Base-by-base conservation (phyloP, 768 basidiomycete genomes). In the Tylopilus balloui region DNA sequence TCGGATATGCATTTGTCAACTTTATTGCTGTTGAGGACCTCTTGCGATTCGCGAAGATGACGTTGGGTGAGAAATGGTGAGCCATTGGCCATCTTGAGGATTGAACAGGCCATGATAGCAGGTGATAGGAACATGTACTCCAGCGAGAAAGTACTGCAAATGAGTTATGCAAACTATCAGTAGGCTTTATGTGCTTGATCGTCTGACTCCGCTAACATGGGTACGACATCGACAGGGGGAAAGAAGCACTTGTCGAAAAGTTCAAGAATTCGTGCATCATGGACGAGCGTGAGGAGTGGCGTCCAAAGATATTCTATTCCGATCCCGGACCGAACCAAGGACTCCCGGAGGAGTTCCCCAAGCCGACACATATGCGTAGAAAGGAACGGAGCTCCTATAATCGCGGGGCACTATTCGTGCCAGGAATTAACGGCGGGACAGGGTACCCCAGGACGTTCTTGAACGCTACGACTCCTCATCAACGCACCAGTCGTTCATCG, bases 131-230 rank as follows among this genome's bases (percentile, higher is more conserved):
- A 94, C 62, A 83, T 90, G 83, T 92, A 89, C 63, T 87, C 87
- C 9, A 91, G 88, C 52, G 88, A 93, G 67, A 94, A 94, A 61
- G 83, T 92, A 9, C 69, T 92, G 45, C 86, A 92, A 59, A 90
- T 92, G 85, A 87, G 86, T 56, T 94, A 92, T 62, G 92, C 92
- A 3, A 92, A 90, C 57, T 92, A 89, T 61, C 91, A 93, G 90
- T 91, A 53, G 45, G 88, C 76, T n/a, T 44, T 39, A 39, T 23
- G 27, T 12, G n/a, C 24, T 15, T 13, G 39, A 19, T 40, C 48
- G 13, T 19, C 37, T 19, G 51, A 58, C 47, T 23, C 44, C 47
- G 17, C 45, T 55, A 24, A 51, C 45, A 47, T 21, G 32, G 38
- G 42, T 7, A 36, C 19, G 38, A 28, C 39, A 21, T 34, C 46